Base-by-base conservation (phyloP, 768 basidiomycete species). In the Lactarius quietus region DNA sequence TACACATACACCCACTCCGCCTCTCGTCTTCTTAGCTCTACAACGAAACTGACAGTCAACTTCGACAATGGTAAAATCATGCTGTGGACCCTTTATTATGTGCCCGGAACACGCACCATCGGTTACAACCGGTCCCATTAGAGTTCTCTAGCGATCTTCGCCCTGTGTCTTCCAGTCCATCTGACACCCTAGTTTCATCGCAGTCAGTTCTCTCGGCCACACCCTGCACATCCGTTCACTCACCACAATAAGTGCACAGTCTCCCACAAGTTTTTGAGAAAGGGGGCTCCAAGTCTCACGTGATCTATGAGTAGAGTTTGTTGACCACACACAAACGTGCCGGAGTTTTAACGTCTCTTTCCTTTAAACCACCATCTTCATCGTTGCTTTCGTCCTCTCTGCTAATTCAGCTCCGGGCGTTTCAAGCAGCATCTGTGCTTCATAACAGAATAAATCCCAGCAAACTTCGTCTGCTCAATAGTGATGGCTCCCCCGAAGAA, bases 361-460 rank as follows among this genome's bases (percentile, higher is more conserved):
- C 53, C 58, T 74, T 76, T 76, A 72, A 77, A 83, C 82, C 79
- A 80, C 80, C 76, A 83, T 76, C 77, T 79, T 79, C 82, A 75
- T 68, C 71, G 71, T 68, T 68, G 66, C 68, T 69, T 59, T 69
- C 67, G 55, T 71, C 69, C 61, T 60, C 69, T 60, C 28, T 41
- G 41, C 57, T 61, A 71, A 70, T 66, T 69, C 70, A 62, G 65
- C 59, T 68, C 38, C 61, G 53, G 69, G 33, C 48, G 65, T 57
- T 45, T 52, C 63, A 36, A 51, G 65, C 64, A 65, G 57, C 69
- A 59, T 69, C 73, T 64, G 57, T 54, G 56, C 64, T 67, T 66
- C 63, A 64, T 67, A 62, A 35, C 45, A 62, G 57, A 60, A n/a
- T 41, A 45, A 61, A 63, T 61, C 70, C 57, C 60, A 61, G 28